Percentiles rank a stretch among this genome's conserved stretches.
Conservation (phyloP, 2,329 filamentous ascomycete species). For the Aureobasidium namibiae region DNA sequence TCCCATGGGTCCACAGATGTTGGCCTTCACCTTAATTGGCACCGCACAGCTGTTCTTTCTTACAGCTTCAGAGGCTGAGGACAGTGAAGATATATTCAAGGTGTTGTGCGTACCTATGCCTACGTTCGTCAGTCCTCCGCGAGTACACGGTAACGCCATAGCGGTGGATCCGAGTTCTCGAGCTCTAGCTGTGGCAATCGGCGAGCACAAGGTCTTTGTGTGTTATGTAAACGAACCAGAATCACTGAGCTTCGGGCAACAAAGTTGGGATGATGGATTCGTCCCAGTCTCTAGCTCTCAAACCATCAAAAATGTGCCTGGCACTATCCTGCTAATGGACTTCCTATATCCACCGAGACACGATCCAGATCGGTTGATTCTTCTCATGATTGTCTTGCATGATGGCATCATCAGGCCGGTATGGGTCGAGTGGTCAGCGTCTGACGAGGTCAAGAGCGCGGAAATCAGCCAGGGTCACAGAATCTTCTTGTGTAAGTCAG, state of each 20-base stretch:
- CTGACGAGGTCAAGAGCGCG: not conserved
- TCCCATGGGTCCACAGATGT: constrained; percentile 60
- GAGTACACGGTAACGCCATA: constrained; percentile 56
- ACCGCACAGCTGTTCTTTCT: constrained; percentile 65
- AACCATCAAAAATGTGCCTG: constrained; percentile 43
- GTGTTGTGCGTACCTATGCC: constrained; percentile 44
- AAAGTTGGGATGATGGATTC: constrained; percentile 1
- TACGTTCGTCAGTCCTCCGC: constrained; percentile 43
- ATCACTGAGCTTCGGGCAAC: not conserved
- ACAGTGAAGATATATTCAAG: constrained; percentile 49
- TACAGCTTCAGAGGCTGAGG: constrained; percentile 46
- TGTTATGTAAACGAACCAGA: constrained; percentile 40
- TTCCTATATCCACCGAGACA: constrained; percentile 67
- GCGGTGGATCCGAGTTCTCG: constrained; percentile 67
- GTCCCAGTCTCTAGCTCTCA: constrained; percentile 51
- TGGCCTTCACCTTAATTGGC: constrained; percentile 68
- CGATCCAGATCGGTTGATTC: constrained; percentile 60
- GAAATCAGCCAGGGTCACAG: not conserved
- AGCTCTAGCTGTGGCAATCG: constrained; percentile 59
- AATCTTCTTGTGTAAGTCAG: not conserved
- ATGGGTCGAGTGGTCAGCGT: constrained; percentile 24
- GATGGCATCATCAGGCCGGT: constrained; percentile 34
- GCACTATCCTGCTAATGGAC: constrained; percentile 75
- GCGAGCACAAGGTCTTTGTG: constrained; percentile 62
- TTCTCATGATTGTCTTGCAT: constrained; percentile 54